Percentiles rank a stretch among this genome's conserved stretches.
Conservation (phyloP, 2,329 filamentous ascomycete species). For the Venturiaceae sp. region DNA sequence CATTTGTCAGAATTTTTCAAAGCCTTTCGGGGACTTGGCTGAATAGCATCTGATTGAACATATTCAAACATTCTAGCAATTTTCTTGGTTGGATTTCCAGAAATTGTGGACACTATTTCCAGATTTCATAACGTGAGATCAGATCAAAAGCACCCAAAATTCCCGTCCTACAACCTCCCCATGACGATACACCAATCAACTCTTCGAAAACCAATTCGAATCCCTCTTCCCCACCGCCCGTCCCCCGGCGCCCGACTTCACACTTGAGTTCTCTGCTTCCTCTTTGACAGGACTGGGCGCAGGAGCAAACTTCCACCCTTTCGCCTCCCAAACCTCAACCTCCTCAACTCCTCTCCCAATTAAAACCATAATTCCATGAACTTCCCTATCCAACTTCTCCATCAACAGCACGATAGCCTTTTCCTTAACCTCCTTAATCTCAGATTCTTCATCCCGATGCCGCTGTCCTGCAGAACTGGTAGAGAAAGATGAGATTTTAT, state of each 20-base stretch:
- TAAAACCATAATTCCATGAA: not conserved
- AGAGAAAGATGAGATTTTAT: not conserved
- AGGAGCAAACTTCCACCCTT: not conserved
- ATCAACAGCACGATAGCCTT: not conserved
- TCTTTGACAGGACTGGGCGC: not conserved
- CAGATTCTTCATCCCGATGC: not conserved
- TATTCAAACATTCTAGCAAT: no score
- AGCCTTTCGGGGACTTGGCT: no score
- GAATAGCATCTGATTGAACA: no score
- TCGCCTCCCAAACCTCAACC: not conserved
- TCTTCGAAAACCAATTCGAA: not conserved
- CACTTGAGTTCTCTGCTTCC: not conserved
- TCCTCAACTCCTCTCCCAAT: not conserved
- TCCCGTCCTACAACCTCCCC: no score
- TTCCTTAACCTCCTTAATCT: not conserved
- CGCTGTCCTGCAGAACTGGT: not conserved
- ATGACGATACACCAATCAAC: no score
- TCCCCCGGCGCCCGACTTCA: not conserved
- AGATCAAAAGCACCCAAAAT: no score
- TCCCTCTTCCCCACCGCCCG: not conserved
- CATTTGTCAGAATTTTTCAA: no score
- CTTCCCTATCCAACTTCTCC: not conserved
- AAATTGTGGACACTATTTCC: no score
- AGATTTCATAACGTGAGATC: no score
- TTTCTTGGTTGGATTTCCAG: no score